phyloP scores from a whole-genome alignment of 805 yeast species.

The Teunomyces kruisii region DNA sequence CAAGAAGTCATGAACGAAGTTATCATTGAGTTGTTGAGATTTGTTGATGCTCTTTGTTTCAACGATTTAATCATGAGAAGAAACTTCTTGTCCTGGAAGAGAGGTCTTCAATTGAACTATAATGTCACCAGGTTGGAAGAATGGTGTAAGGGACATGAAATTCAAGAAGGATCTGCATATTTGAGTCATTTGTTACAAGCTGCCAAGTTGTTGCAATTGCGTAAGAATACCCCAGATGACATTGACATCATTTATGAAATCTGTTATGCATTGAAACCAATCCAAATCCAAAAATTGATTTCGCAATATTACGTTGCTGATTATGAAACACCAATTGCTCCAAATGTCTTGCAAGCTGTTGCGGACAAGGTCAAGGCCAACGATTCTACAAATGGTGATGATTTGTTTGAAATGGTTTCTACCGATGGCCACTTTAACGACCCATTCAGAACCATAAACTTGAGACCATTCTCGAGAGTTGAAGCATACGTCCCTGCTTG shows the following conservation, averaged over 20 bases:
- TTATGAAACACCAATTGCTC: constrained; percentile 88
- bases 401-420: constrained; percentile 68
- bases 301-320: constrained; percentile 89
- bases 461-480: constrained; percentile 75
- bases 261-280: constrained; percentile 89
- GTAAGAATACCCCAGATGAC: constrained; percentile 86
- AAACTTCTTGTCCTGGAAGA: constrained; percentile 93
- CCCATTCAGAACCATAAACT: constrained; percentile 73
- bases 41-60: constrained; percentile 91
- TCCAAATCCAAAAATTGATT: constrained; percentile 91
- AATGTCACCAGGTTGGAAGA: constrained; percentile 95
- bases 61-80: constrained; percentile 94
- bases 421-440: constrained; percentile 77
- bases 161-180: constrained; percentile 82
- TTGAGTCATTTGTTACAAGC: constrained; percentile 88
- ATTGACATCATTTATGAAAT: constrained; percentile 90
- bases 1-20: constrained; percentile 81
- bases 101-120: constrained; percentile 94
- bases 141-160: constrained; percentile 95
- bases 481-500: constrained; percentile 95
- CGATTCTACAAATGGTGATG: constrained; percentile 52
- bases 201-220: constrained; percentile 86
- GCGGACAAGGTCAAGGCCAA: constrained; percentile 72
- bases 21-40: constrained; percentile 75
- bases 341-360: constrained; percentile 74